A percentile compares a stretch with the other conserved stretches of the same genome.
These are phyloP conservation scores for Arctium lappa DNA, from an alignment of 129 eudicot genomes.

Conservation along the genomic window DNA sequence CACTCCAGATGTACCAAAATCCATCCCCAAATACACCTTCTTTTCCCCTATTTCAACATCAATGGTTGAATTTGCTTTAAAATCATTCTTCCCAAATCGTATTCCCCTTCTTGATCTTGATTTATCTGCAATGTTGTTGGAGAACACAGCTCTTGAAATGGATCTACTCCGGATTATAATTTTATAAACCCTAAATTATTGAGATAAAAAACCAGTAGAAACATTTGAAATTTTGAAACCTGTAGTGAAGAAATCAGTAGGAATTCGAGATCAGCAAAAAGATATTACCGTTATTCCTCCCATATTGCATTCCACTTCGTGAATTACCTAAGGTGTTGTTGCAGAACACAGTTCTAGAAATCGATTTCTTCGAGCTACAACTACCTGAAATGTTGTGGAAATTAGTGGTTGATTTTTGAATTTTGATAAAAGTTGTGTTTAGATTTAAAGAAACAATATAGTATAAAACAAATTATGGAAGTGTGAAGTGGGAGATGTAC, in stretches of 20 bases:
- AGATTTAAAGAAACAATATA: background rate
- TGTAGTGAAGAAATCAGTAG: background rate
- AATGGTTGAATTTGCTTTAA: slow-evolving; percentile 26
- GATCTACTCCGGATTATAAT: background rate
- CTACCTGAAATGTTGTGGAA: slow-evolving; percentile 22
- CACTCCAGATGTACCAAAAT: slow-evolving; percentile 98
- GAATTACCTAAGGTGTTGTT: slow-evolving; percentile 3
- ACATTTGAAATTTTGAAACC: background rate
- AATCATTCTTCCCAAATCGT: slow-evolving; percentile 21
- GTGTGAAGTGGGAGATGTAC: slow-evolving; percentile 15
- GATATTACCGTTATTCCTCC: slow-evolving; percentile 15
- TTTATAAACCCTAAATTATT: too few relatives aligned
- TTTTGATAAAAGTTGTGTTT: background rate
- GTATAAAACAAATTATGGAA: too few relatives aligned
- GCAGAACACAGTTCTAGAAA: slow-evolving; percentile 11
- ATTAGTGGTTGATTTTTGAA: background rate
- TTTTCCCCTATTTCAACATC: slow-evolving; percentile 30
- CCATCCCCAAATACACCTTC: slow-evolving; percentile 86
- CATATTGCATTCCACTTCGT: slow-evolving; percentile 21
- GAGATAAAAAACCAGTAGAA: background rate
- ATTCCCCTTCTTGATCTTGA: slow-evolving; percentile 15
- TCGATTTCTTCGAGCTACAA: slow-evolving; percentile 15
- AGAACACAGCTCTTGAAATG: slow-evolving; percentile 2
- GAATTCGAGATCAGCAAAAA: slow-evolving; percentile 3
- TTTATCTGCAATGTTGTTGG: slow-evolving; percentile 21